These are phyloP conservation scores for Davidsoniella australis DNA, from an alignment of 2,329 filamentous ascomycete species.

Conservation along the genomic window DNA sequence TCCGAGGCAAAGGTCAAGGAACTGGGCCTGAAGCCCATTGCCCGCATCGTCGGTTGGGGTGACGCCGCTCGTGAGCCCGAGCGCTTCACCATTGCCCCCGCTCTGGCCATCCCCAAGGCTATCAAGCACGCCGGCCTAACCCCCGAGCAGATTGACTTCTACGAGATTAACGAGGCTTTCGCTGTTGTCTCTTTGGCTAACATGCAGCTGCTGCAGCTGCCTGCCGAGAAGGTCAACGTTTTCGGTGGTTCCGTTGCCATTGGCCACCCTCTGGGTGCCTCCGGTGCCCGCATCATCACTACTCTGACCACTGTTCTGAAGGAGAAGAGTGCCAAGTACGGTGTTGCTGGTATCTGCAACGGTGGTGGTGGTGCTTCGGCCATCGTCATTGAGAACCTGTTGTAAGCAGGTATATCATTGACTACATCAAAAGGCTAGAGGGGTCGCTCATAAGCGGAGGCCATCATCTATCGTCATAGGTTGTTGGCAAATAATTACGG, in stretches of 20 bases:
- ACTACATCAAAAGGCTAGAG: neutral
- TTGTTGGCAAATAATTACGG: neutral
- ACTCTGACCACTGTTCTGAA: constrained; percentile 78
- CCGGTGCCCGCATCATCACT: constrained; percentile 81
- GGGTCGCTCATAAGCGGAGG: neutral
- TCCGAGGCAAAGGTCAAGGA: constrained; percentile 90
- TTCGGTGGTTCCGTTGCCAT: constrained; percentile 91
- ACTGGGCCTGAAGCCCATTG: constrained; percentile 77
- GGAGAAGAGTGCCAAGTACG: constrained; percentile 86
- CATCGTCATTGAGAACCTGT: constrained; percentile 66
- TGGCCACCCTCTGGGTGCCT: constrained; percentile 85
- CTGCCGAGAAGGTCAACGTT: constrained; percentile 79
- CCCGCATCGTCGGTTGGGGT: constrained; percentile 94
- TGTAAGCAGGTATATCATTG: constrained; percentile 23
- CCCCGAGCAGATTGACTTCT: constrained; percentile 67
- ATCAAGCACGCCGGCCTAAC: constrained; percentile 82
- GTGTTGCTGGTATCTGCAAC: constrained; percentile 91
- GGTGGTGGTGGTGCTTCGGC: constrained; percentile 91
- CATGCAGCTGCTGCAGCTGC: constrained; percentile 72
- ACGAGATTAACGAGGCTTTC: constrained; percentile 99
- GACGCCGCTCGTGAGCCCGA: constrained; percentile 81
- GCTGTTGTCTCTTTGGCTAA: constrained; percentile 92
- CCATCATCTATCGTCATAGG: neutral
- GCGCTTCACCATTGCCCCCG: constrained; percentile 89
- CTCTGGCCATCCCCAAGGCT: constrained; percentile 91